Conservation (phyloP, 345 rosid species). For the Gossypium thurberi region DNA sequence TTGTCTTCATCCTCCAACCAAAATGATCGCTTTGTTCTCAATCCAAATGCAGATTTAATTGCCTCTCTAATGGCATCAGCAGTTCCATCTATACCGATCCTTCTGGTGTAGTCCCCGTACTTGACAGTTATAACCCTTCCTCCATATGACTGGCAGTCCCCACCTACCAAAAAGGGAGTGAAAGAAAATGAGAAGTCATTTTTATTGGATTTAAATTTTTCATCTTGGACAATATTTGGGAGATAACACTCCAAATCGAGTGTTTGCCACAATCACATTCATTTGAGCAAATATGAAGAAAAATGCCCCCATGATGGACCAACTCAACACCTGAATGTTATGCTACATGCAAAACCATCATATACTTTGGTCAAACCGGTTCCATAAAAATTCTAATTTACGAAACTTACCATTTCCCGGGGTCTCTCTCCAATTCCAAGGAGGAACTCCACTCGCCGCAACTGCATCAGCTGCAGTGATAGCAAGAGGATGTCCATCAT, state of each 20-base stretch:
- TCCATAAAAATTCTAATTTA: background rate
- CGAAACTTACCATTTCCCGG: conserved; percentile 59
- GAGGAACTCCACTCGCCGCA: conserved; percentile 80
- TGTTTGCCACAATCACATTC: background rate
- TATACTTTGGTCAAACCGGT: background rate
- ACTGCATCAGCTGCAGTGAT: conserved; percentile 82
- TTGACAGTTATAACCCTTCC: conserved; percentile 91
- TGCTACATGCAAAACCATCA: conserved; percentile 7
- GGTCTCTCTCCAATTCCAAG: conserved; percentile 97
- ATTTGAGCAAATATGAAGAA: background rate
- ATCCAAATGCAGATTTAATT: conserved; percentile 72
- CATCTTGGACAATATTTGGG: conserved; percentile 2
- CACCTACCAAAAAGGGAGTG: conserved; percentile 34
- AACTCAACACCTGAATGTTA: conserved; percentile 4
- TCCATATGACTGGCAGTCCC: conserved; percentile 65
- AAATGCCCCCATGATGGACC: background rate
- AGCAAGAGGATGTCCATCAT: conserved; percentile 94
- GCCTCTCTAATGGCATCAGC: conserved; percentile 90
- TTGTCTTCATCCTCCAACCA: conserved; percentile 98
- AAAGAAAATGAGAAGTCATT: conserved; percentile 4
- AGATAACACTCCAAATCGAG: background rate
- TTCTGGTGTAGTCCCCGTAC: conserved; percentile 80
- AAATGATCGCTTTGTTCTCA: conserved; percentile 85
- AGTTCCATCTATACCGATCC: conserved; percentile 83
- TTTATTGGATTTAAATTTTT: background rate